Percentiles rank a stretch among this genome's conserved stretches.
Evolutionary conservation across 164 flowering plant species (phyloP).

Genomic region (Akebia trifoliata): DNA sequence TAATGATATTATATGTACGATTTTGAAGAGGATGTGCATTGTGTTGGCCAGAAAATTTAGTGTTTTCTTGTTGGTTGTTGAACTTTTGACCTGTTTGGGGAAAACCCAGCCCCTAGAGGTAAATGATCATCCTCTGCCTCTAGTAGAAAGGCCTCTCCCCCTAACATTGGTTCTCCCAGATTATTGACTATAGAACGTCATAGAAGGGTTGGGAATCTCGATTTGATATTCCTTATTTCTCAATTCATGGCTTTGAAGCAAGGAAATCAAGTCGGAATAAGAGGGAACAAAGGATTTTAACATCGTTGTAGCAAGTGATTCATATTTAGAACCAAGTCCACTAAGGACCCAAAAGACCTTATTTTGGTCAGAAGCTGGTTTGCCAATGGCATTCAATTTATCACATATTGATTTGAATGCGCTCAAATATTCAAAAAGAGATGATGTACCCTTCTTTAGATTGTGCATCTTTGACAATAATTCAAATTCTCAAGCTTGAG

Average conservation of each 20-base stretch:
- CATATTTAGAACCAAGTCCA: neutral
- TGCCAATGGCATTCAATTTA: neutral
- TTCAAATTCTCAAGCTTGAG: neutral
- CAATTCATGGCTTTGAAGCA: conserved; percentile 1
- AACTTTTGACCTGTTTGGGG: neutral
- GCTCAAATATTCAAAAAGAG: no score
- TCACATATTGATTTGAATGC: conserved; percentile 2
- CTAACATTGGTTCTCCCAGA: no score
- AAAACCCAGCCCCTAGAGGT: neutral
- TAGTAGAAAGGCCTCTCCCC: no score
- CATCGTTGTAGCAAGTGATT: neutral
- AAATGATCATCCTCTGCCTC: neutral
- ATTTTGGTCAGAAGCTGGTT: neutral
- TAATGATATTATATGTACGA: neutral
- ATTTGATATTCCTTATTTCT: neutral
- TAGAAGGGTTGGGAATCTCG: no score
- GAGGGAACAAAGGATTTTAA: neutral
- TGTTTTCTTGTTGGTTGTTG: no score
- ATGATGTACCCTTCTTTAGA: neutral
- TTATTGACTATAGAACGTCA: no score
- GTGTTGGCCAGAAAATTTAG: no score
- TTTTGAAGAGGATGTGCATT: no score
- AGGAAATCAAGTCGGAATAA: neutral
- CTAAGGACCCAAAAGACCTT: conserved; percentile 1
- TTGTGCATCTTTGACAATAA: neutral